Conservation (phyloP, 306 rosid genomes). For the Casuarina glauca region DNA sequence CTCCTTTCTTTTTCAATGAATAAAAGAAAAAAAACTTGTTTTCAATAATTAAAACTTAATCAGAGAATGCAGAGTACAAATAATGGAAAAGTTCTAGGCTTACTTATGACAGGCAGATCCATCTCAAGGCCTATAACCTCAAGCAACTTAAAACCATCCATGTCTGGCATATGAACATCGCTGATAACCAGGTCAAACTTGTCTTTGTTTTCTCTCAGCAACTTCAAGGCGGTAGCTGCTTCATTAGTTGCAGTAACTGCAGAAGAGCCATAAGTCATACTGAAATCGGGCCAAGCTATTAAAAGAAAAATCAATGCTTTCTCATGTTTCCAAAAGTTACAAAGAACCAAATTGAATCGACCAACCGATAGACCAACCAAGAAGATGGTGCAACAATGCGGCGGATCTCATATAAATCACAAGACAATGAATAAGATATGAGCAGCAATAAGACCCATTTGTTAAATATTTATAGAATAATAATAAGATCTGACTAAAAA, state of each 20-base stretch:
- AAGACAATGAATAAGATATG: not conserved
- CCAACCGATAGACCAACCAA: constrained; percentile 8
- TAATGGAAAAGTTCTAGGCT: constrained; percentile 23
- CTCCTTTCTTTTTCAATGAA: not conserved
- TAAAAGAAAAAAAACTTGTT: not conserved
- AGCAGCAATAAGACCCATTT: constrained; percentile 2
- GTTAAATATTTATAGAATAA: constrained; percentile 4
- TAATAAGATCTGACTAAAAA: not conserved
- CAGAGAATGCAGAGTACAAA: not conserved
- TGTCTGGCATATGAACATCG: constrained; percentile 99
- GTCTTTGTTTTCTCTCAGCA: constrained; percentile 85
- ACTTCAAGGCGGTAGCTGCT: constrained; percentile 69
- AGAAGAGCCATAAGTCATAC: constrained; percentile 34
- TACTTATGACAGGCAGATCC: constrained; percentile 99
- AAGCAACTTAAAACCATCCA: constrained; percentile 98
- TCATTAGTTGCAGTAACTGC: constrained; percentile 87
- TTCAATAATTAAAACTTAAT: constrained; percentile 14
- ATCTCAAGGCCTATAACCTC: constrained; percentile 97
- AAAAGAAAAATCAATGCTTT: constrained; percentile 2
- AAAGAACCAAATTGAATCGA: constrained; percentile 1
- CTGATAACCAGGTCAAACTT: constrained; percentile 91
- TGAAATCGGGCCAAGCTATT: constrained; percentile 8
- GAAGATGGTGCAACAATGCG: not conserved
- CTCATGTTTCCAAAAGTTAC: constrained; percentile 9
- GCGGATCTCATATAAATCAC: not conserved